These are phyloP conservation scores for Fraxinus platypoda DNA, from an alignment of 305 asterid species.

Conservation along the genomic window DNA sequence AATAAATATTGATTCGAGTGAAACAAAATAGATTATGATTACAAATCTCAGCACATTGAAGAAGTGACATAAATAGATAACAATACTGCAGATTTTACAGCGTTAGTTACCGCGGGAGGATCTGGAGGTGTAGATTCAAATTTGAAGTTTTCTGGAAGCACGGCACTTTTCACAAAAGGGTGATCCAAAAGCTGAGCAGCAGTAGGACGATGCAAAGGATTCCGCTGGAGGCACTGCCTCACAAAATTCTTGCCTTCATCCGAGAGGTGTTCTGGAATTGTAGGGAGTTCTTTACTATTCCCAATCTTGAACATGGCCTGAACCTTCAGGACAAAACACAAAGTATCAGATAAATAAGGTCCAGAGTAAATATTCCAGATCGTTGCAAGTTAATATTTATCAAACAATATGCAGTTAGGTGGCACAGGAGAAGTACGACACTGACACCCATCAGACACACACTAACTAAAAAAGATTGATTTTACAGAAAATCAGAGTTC, in stretches of 20 bases:
- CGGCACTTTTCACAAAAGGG: slow-evolving; percentile 68
- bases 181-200: slow-evolving; percentile 84
- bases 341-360: slow-evolving; percentile 19
- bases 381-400: not conserved
- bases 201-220: slow-evolving; percentile 77
- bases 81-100: slow-evolving; percentile 51
- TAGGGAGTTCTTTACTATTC: slow-evolving; percentile 84
- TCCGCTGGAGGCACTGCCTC: slow-evolving; percentile 78
- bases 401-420: not conserved
- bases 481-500: slow-evolving; percentile 22
- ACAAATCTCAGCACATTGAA: slow-evolving; percentile 15
- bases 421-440: not conserved
- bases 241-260: slow-evolving; percentile 90
- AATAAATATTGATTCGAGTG: slow-evolving; percentile 9
- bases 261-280: slow-evolving; percentile 81
- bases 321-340: slow-evolving; percentile 51
- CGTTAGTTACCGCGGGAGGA: slow-evolving; percentile 45
- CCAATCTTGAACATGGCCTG: slow-evolving; percentile 99
- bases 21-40: slow-evolving; percentile 4
- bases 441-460: not conserved
- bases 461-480: not conserved
- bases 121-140: slow-evolving; percentile 45
- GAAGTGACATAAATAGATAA: slow-evolving; percentile 16
- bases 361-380: not conserved
- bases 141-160: slow-evolving; percentile 59